These are phyloP conservation scores for Zopfochytrium polystomum DNA, from an alignment of 371 early-diverging fungal species.

Conservation along the genomic window DNA sequence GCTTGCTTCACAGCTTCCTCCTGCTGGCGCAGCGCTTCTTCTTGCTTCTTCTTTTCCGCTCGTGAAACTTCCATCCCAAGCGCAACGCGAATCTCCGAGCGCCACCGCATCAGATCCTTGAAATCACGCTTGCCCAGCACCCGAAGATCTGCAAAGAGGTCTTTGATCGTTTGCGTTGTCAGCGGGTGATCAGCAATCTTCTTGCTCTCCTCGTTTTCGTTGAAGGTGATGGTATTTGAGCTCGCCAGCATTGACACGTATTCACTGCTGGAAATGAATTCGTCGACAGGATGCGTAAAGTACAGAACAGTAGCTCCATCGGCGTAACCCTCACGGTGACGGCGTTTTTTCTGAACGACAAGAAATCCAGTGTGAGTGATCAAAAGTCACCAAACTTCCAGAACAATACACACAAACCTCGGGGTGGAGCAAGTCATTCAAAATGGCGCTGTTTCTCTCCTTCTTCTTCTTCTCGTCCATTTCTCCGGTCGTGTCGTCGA, in stretches of 20 bases:
- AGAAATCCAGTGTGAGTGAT: neutral
- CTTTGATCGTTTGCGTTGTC: constrained; percentile 78
- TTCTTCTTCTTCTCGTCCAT: constrained; percentile 49
- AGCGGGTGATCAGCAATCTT: constrained; percentile 52
- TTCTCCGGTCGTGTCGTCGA: constrained; percentile 52
- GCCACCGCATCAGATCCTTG: constrained; percentile 85
- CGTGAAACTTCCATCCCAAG: constrained; percentile 47
- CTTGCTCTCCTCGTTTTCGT: constrained; percentile 37
- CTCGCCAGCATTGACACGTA: constrained; percentile 73
- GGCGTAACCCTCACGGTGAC: constrained; percentile 95
- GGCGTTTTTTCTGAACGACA: constrained; percentile 60
- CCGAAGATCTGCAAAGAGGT: constrained; percentile 81
- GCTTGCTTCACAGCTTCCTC: constrained; percentile 57
- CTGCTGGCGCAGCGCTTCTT: constrained; percentile 48
- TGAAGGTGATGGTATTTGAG: constrained; percentile 71
- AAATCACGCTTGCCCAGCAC: constrained; percentile 92
- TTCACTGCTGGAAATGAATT: constrained; percentile 75
- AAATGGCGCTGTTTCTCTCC: constrained; percentile 39
- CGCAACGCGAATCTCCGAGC: constrained; percentile 64
- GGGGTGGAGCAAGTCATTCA: constrained; percentile 75
- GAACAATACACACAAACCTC: constrained; percentile 42
- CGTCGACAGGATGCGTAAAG: constrained; percentile 65
- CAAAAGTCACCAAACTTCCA: neutral
- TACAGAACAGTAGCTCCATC: constrained; percentile 88
- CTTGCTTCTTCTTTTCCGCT: constrained; percentile 49